Conservation (phyloP, 345 rosid species). For the Moringa oleifera region DNA sequence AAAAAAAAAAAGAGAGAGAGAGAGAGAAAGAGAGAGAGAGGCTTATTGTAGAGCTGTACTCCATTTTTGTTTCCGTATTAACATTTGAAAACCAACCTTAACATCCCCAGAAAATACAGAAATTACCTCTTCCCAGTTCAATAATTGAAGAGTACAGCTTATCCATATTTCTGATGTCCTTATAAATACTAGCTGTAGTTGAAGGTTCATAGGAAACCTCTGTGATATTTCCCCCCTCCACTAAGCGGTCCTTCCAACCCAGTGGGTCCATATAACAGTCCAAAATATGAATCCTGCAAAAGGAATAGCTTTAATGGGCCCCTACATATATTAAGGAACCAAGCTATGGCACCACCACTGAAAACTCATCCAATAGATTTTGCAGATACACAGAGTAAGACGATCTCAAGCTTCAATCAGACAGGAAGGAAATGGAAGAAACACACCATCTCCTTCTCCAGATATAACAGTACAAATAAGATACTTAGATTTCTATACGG, state of each 20-base stretch:
- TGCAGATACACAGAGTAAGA: not conserved
- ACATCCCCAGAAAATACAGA: not conserved
- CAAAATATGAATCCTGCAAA: slow-evolving; percentile 62
- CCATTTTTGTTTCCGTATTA: not conserved
- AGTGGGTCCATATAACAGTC: slow-evolving; percentile 88
- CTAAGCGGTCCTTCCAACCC: slow-evolving; percentile 60
- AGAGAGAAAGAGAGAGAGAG: too few species aligned
- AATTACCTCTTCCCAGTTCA: slow-evolving; percentile 67
- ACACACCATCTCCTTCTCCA: not conserved
- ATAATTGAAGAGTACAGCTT: slow-evolving; percentile 47
- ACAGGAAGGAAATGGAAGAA: not conserved
- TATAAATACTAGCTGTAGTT: slow-evolving; percentile 22
- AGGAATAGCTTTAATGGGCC: not conserved
- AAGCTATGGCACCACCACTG: not conserved
- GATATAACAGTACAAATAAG: too few species aligned
- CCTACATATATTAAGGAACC: slow-evolving; percentile 5
- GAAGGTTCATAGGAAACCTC: slow-evolving; percentile 28
- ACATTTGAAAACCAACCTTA: not conserved
- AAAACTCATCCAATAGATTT: too few species aligned
- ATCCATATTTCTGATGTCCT: slow-evolving; percentile 58
- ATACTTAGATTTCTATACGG: too few species aligned
- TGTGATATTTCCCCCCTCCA: slow-evolving; percentile 15
- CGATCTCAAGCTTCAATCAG: slow-evolving; percentile 3
- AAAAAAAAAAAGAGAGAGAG: too few species aligned
- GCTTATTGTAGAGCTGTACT: too few species aligned